Evolutionary conservation across 495 filamentous ascomycete genomes (phyloP).

Genomic region (Bacidia gigantensis): DNA sequence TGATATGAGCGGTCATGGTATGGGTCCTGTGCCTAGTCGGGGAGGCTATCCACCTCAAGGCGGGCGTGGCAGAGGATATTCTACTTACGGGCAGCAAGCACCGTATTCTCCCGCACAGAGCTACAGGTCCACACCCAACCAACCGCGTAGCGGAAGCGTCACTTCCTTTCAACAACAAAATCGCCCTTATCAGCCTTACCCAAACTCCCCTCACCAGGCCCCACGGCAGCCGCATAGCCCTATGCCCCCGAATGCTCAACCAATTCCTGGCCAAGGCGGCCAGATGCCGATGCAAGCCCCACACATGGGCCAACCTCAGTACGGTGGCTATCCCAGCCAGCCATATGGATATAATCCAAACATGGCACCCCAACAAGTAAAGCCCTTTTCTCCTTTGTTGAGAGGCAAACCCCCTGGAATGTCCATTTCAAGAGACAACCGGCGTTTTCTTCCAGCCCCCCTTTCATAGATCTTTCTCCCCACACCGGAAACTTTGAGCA

Average conservation of each 20-base stretch:
- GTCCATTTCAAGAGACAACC: conserved; percentile 15
- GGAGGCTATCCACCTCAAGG: conserved; percentile 42
- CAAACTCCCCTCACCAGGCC: conserved; percentile 52
- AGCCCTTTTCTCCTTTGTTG: conserved; percentile 37
- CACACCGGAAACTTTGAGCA: conserved; percentile 58
- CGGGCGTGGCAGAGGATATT: conserved; percentile 50
- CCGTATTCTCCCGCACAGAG: conserved; percentile 50
- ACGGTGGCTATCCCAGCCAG: conserved; percentile 29
- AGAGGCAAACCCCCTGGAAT: conserved; percentile 22
- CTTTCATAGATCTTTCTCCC: conserved; percentile 48
- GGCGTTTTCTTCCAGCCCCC: conserved; percentile 21
- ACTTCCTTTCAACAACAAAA: conserved; percentile 46
- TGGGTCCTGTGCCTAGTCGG: conserved; percentile 33
- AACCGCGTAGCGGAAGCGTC: conserved; percentile 54
- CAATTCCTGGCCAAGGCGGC: conserved; percentile 55
- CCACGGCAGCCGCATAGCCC: conserved; percentile 48
- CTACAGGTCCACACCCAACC: conserved; percentile 45
- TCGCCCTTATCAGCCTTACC: conserved; percentile 37
- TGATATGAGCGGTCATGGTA: conserved; percentile 53
- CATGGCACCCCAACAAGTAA: conserved; percentile 57
- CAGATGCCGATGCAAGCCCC: conserved; percentile 42
- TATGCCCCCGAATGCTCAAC: conserved; percentile 50
- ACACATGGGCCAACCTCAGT: conserved; percentile 26
- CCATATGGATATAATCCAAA: conserved; percentile 46
- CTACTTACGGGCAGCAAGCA: conserved; percentile 44